Conservation (phyloP, 2,329 filamentous ascomycete species). For the Diaporthe ampelina region DNA sequence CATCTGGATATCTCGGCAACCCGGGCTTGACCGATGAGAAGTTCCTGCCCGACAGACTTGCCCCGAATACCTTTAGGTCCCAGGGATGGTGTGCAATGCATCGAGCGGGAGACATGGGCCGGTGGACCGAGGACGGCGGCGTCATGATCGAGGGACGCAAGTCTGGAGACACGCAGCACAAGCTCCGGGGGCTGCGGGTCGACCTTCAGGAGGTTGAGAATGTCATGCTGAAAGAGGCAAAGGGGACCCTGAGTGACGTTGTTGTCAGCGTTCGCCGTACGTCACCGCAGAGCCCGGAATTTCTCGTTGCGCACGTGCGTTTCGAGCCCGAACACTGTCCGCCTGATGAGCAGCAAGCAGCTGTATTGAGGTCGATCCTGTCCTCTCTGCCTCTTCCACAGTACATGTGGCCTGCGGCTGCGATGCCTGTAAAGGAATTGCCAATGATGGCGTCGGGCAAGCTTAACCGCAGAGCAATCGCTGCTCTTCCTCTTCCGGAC, state of each 20-base stretch:
- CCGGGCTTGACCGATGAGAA: conserved; percentile 41
- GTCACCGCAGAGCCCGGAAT: neutral
- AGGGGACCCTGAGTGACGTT: neutral
- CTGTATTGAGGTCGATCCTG: neutral
- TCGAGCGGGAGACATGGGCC: conserved; percentile 57
- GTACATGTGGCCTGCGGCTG: conserved; percentile 46
- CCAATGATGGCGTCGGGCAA: conserved; percentile 2
- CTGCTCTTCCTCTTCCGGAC: conserved; percentile 40
- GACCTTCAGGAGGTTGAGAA: conserved; percentile 53
- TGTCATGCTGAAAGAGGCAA: neutral
- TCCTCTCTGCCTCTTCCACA: neutral
- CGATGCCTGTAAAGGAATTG: neutral
- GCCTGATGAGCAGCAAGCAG: neutral
- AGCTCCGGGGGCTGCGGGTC: conserved; percentile 50
- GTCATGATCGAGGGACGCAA: conserved; percentile 55
- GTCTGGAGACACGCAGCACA: conserved; percentile 59
- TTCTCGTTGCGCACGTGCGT: conserved; percentile 28
- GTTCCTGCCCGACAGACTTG: conserved; percentile 37
- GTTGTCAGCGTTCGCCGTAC: conserved; percentile 13
- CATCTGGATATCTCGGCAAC: conserved; percentile 54
- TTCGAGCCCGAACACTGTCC: neutral
- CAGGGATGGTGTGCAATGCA: conserved; percentile 50
- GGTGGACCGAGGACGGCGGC: conserved; percentile 50
- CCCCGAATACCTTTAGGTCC: conserved; percentile 24
- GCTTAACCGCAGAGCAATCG: conserved; percentile 49